phyloP scores from a whole-genome alignment of 345 rosid species.

The Cardiospermum halicacabum region DNA sequence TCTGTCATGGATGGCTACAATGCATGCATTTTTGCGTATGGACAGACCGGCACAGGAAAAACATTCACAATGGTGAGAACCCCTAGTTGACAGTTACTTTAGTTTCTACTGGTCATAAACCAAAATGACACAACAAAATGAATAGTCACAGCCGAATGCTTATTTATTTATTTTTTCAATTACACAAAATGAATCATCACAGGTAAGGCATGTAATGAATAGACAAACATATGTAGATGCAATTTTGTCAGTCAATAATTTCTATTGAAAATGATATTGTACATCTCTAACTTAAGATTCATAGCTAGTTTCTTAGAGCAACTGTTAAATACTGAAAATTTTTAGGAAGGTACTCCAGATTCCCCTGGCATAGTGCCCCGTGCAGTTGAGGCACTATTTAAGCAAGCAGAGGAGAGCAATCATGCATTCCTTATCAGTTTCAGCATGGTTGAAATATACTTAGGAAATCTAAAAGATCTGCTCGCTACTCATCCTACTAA shows the following conservation, averaged over 20 bases:
- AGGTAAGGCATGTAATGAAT: not conserved
- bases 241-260: not conserved
- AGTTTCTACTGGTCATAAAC: not conserved
- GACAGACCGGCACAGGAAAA: slow-evolving; percentile 90
- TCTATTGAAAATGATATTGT: not conserved
- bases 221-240: not conserved
- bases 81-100: not conserved
- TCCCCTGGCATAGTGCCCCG: slow-evolving; percentile 66
- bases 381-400: slow-evolving; percentile 49
- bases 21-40: slow-evolving; percentile 77
- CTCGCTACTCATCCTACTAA: slow-evolving; percentile 51
- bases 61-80: slow-evolving; percentile 69
- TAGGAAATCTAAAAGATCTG: slow-evolving; percentile 77
- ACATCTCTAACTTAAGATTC: not conserved
- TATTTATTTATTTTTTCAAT: not conserved
- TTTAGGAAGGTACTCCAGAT: slow-evolving; percentile 64
- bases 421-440: slow-evolving; percentile 45
- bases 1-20: slow-evolving; percentile 80
- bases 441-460: slow-evolving; percentile 86
- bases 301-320: slow-evolving; percentile 2
- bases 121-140: not conserved
- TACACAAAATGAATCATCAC: not conserved
- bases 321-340: not conserved
- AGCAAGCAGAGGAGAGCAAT: slow-evolving; percentile 53
- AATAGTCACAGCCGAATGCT: not conserved